phyloP scores from a whole-genome alignment of 805 yeast species.

The Metschnikowia lachancei region DNA sequence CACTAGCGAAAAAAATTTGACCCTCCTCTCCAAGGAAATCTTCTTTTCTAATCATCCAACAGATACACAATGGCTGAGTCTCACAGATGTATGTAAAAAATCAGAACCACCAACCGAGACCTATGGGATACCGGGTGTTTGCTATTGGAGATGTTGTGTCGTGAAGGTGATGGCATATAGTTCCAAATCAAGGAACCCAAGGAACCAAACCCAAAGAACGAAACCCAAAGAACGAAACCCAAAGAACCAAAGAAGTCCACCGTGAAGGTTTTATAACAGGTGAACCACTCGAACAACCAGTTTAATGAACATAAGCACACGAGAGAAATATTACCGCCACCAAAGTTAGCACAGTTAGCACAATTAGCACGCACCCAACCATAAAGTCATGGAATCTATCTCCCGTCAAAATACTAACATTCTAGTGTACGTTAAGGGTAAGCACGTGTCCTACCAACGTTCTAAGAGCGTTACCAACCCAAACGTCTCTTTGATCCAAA shows the following conservation, averaged over 20 bases:
- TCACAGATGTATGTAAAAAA: constrained; percentile 88
- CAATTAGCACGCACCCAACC: too few relatives aligned
- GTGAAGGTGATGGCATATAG: too few relatives aligned
- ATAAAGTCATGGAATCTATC: too few relatives aligned
- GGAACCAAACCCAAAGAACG: too few relatives aligned
- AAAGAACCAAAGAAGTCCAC: too few relatives aligned
- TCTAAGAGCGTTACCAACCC: constrained; percentile 98
- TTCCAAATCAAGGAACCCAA: too few relatives aligned
- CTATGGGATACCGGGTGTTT: background rate
- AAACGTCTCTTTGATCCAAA: constrained; percentile 91
- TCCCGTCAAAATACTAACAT: constrained; percentile 44
- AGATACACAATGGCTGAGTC: constrained; percentile 81
- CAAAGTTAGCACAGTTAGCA: too few relatives aligned
- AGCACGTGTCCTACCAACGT: constrained; percentile 99
- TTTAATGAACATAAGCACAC: too few relatives aligned
- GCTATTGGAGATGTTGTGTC: background rate
- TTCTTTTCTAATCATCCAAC: constrained; percentile 19
- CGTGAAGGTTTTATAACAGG: too few relatives aligned
- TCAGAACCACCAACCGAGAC: constrained; percentile 19
- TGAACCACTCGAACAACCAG: too few relatives aligned
- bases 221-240: too few relatives aligned
- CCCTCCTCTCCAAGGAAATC: constrained; percentile 8
- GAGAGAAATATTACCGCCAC: too few relatives aligned
- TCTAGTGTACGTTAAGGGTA: constrained; percentile 98
- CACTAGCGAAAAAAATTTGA: constrained; percentile 18